Conservation (phyloP, 1,139 yeast species). For the Pichia sp. region DNA sequence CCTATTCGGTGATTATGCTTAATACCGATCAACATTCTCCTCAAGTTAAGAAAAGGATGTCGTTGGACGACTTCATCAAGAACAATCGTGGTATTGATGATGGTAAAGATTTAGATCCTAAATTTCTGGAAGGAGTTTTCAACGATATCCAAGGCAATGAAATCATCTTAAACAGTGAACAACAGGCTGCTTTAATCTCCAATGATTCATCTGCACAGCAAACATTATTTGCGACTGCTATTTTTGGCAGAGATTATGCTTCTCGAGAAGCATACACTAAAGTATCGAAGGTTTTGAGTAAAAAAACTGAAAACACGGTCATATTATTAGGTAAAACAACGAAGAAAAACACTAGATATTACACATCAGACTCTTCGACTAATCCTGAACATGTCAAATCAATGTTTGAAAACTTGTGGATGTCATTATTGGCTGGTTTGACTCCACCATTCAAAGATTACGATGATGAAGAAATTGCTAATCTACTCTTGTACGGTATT, state of each 20-base stretch:
- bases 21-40: slow-evolving; percentile 93
- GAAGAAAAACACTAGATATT: slow-evolving; percentile 38
- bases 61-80: slow-evolving; percentile 74
- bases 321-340: slow-evolving; percentile 56
- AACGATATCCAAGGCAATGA: slow-evolving; percentile 77
- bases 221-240: slow-evolving; percentile 48
- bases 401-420: slow-evolving; percentile 92
- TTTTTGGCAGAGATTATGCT: slow-evolving; percentile 69
- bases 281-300: slow-evolving; percentile 88
- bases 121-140: slow-evolving; percentile 62
- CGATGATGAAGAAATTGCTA: slow-evolving; percentile 72
- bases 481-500: slow-evolving; percentile 76
- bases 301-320: slow-evolving; percentile 82
- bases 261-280: slow-evolving; percentile 79
- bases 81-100: slow-evolving; percentile 95
- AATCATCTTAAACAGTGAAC: slow-evolving; percentile 88
- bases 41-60: slow-evolving; percentile 82
- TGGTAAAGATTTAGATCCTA: slow-evolving; percentile 76
- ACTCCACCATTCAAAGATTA: slow-evolving; percentile 91
- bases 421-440: slow-evolving; percentile 91
- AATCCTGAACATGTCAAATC: slow-evolving; percentile 89
- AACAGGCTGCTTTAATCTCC: slow-evolving; percentile 81
- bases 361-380: slow-evolving; percentile 48
- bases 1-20: slow-evolving; percentile 88
- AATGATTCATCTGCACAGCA: slow-evolving; percentile 39